These are phyloP conservation scores for Neodidymelliopsis sp. DNA, from an alignment of 2,329 filamentous ascomycete species.

Conservation along the genomic window DNA sequence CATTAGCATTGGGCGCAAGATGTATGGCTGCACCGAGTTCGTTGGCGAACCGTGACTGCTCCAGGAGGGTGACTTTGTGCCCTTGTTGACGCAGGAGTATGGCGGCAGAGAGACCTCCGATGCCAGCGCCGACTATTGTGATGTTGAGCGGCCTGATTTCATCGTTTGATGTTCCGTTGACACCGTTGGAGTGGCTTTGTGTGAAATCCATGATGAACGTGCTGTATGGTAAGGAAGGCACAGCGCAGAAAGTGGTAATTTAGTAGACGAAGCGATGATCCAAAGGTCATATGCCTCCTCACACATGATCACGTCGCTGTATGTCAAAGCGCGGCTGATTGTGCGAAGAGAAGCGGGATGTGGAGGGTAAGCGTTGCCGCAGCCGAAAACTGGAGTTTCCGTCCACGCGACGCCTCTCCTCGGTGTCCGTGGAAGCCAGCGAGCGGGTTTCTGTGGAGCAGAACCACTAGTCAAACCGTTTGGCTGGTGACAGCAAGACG, in stretches of 20 bases:
- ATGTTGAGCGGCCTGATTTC: constrained; percentile 47
- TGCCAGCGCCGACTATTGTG: constrained; percentile 55
- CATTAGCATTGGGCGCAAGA: constrained; percentile 67
- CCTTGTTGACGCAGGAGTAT: constrained; percentile 59
- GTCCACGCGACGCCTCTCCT: neutral
- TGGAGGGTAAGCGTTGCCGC: constrained; percentile 4
- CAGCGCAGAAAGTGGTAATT: too few species aligned
- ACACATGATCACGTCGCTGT: too few species aligned
- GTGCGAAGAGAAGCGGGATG: constrained; percentile 3
- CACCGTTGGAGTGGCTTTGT: constrained; percentile 11
- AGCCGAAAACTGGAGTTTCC: constrained; percentile 1
- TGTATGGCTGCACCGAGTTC: constrained; percentile 70
- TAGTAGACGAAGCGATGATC: too few species aligned
- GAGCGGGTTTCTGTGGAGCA: neutral
- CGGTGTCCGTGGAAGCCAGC: constrained; percentile 1
- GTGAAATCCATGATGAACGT: constrained; percentile 26
- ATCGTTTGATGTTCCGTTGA: constrained; percentile 2
- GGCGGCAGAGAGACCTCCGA: constrained; percentile 62
- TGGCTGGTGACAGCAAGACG: too few species aligned
- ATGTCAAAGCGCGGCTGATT: neutral
- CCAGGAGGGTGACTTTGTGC: constrained; percentile 37
- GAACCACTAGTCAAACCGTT: too few species aligned
- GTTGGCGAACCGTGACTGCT: constrained; percentile 61
- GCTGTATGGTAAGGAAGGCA: neutral
- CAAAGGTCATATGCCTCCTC: too few species aligned